Percentiles rank a stretch among this genome's conserved stretches.
Evolutionary conservation across 208 protist species (phyloP).

Genomic region (Crithidia sp.): DNA sequence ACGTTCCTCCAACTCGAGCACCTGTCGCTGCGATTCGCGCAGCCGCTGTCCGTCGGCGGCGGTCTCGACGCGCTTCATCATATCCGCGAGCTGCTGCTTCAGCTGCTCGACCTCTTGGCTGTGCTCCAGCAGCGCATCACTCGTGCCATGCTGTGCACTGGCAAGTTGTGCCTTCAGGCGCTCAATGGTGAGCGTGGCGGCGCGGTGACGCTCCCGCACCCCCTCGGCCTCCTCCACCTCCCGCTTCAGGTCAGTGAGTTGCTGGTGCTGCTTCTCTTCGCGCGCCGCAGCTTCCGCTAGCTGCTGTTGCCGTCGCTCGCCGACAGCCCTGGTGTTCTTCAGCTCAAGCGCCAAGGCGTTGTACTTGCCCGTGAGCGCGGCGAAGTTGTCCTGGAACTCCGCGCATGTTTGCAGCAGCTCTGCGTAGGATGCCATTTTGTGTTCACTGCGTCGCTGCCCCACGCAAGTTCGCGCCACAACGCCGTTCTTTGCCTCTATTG

Average conservation of each 20-base stretch:
- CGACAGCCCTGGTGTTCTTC: slow-evolving; percentile 40
- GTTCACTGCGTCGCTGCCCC: not conserved
- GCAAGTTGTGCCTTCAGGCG: slow-evolving; percentile 67
- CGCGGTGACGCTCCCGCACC: slow-evolving; percentile 58
- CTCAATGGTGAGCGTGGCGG: slow-evolving; percentile 49
- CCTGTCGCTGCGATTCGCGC: slow-evolving; percentile 57
- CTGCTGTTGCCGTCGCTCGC: slow-evolving; percentile 35
- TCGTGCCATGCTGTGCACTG: slow-evolving; percentile 41
- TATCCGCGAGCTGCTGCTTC: slow-evolving; percentile 66
- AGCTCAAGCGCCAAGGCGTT: slow-evolving; percentile 55
- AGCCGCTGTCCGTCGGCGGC: slow-evolving; percentile 43
- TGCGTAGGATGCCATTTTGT: slow-evolving; percentile 66
- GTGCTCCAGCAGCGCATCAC: slow-evolving; percentile 65
- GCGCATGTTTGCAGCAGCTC: slow-evolving; percentile 78
- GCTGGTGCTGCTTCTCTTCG: slow-evolving; percentile 52
- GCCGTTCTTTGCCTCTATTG: not conserved
- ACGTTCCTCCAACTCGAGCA: slow-evolving; percentile 70
- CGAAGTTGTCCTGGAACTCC: slow-evolving; percentile 87
- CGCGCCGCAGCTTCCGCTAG: slow-evolving; percentile 35
- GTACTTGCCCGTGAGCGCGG: slow-evolving; percentile 72
- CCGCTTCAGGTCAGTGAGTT: slow-evolving; percentile 40
- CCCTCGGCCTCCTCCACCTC: slow-evolving; percentile 47
- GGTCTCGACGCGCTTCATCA: slow-evolving; percentile 66
- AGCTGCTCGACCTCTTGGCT: slow-evolving; percentile 75
- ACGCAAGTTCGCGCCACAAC: no score